phyloP scores from a whole-genome alignment of 192 early-diverging fungal genomes.

The Podila clonocystis region DNA sequence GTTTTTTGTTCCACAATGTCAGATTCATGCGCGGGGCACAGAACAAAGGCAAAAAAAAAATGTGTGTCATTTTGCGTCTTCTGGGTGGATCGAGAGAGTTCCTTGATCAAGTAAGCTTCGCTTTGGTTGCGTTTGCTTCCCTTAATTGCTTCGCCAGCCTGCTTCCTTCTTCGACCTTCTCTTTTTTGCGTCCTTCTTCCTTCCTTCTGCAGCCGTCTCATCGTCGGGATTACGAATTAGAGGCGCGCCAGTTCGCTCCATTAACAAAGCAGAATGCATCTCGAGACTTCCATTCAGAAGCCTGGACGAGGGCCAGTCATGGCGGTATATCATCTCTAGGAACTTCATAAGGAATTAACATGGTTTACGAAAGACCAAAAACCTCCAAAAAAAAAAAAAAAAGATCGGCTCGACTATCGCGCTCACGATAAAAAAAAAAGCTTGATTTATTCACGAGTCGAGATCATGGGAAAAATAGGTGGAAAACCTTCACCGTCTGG shows the following conservation, averaged over 20 bases:
- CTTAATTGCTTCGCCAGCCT: neutral
- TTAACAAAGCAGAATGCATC: neutral
- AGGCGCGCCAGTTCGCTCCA: too few relatives aligned
- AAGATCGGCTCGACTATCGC: neutral
- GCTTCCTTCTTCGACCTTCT: neutral
- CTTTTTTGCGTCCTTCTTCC: too few relatives aligned
- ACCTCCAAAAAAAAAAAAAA: too few relatives aligned
- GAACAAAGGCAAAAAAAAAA: neutral
- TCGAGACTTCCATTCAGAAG: neutral
- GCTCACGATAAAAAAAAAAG: too few relatives aligned
- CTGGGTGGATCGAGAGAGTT: constrained; percentile 3
- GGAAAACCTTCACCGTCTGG: constrained; percentile 46
- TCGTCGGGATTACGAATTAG: too few relatives aligned
- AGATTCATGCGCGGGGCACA: neutral
- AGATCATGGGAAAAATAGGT: constrained; percentile 15
- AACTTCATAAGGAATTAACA: too few relatives aligned
- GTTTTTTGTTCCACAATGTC: neutral
- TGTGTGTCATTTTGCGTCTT: neutral
- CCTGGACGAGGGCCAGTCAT: neutral
- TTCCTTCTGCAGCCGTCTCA: too few relatives aligned
- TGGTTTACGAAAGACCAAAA: too few relatives aligned
- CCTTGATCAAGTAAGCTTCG: neutral
- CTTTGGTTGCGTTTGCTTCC: neutral
- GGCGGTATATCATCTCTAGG: neutral
- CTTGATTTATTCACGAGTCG: too few relatives aligned